Base-by-base conservation (phyloP, 140 eudicot genomes). In the Anethum foeniculum region DNA sequence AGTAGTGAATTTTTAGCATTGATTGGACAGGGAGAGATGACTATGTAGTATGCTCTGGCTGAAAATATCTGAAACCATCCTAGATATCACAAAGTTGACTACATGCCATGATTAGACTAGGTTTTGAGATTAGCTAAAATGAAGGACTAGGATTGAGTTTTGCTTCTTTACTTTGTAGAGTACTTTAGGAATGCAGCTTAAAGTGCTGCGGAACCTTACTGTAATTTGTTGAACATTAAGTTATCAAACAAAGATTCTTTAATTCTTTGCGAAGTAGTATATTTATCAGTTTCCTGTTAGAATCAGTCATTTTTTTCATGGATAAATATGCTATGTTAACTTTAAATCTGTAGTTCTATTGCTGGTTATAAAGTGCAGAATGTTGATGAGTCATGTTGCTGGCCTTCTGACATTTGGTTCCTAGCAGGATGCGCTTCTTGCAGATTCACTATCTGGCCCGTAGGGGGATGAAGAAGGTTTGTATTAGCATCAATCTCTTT, bases 351-450 rank as follows among this genome's bases (percentile, higher is more conserved):
- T 51, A 51, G 21, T 51, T 51, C 58, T 51, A 0, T 51, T 51
- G 4, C 21, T 51, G 58, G 58, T 18, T 51, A 51, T 12, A 14
- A 51, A 51, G 15, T 79, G 85, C 19, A 86, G 86, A 81, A 90
- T 92, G 97, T 73, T 92, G 79, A 81, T 83, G 89, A 87, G 95
- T 14, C 95, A 88, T 54, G 84, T 85, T 69, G 95, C 87, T 34
- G 84, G 86, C 81, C 76, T 88, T 69, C 88, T 85, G 39, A 82
- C 75, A 75, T 68, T 58, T 16, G 86, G 91, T 44, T 92, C 93
- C 0, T 81, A 88, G 12, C 83, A 79, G 77, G 88, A 90, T 28
- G 74, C 84, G 83, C 91, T 51, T 51, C 58, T 87, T 81, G 84
- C 93, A n/a, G 89, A 86, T 83, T 90, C 91, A 19, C 88, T 83